A percentile compares a stretch with the other conserved stretches of the same genome.
Conservation (phyloP, 2,329 filamentous ascomycete genomes). For the Sarocladiaceae sp. region DNA sequence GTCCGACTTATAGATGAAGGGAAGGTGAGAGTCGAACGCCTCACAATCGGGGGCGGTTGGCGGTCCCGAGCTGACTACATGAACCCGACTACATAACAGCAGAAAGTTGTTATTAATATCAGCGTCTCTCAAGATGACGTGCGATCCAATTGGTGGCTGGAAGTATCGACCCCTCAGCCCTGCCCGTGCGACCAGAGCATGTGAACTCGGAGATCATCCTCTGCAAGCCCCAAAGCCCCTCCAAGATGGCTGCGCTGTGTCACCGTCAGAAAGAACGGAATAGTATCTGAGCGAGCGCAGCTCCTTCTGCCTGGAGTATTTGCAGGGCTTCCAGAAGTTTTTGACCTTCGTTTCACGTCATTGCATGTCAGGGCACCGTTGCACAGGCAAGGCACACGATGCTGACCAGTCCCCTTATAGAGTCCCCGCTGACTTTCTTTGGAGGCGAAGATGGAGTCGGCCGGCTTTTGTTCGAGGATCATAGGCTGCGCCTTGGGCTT, state of each 20-base stretch:
- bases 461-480: too few species aligned
- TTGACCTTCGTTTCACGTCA: neutral
- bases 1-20: too few species aligned
- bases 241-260: neutral
- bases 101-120: neutral
- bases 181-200: neutral
- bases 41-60: neutral
- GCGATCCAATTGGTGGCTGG: neutral
- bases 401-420: neutral
- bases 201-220: neutral
- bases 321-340: neutral
- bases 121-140: neutral
- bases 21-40: too few species aligned
- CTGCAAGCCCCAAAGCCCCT: neutral
- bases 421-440: neutral
- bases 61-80: neutral
- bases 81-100: neutral
- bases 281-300: neutral
- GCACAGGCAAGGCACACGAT: neutral
- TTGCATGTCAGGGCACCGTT: neutral
- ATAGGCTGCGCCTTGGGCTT: too few species aligned
- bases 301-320: neutral
- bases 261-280: neutral
- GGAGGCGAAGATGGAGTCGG: too few species aligned
- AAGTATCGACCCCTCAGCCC: neutral